These are phyloP conservation scores for Curvularia eragrostidis DNA, from an alignment of 2,329 filamentous ascomycete genomes.

Conservation along the genomic window DNA sequence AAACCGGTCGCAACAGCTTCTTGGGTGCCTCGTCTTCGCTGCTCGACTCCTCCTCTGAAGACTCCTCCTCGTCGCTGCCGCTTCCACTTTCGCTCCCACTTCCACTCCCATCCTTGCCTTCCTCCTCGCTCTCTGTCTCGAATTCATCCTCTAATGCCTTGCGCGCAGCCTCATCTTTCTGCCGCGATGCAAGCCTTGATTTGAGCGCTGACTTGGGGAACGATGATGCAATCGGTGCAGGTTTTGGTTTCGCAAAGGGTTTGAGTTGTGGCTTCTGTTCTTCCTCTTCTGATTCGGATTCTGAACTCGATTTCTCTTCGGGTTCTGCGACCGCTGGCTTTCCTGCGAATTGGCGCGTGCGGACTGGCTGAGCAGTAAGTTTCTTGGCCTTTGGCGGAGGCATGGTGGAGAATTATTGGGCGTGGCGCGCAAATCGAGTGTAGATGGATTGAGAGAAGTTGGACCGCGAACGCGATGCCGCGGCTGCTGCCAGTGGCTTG, in stretches of 20 bases:
- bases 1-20: conserved; percentile 69
- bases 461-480: conserved; percentile 10
- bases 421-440: conserved; percentile 1
- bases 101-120: conserved; percentile 32
- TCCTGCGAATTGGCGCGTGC: conserved; percentile 82
- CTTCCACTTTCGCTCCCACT: conserved; percentile 26
- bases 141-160: conserved; percentile 62
- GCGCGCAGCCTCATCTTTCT: conserved; percentile 39
- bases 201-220: conserved; percentile 55
- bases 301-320: conserved; percentile 51
- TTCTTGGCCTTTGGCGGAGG: conserved; percentile 68
- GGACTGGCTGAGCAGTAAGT: conserved; percentile 90
- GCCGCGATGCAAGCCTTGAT: conserved; percentile 52
- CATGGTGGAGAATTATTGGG: conserved; percentile 41
- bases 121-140: conserved; percentile 60
- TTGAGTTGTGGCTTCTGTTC: conserved; percentile 58
- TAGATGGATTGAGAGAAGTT: conserved; percentile 4
- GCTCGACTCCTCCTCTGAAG: conserved; percentile 60
- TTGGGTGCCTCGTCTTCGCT: conserved; percentile 65
- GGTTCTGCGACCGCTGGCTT: conserved; percentile 65
- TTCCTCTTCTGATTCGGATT: conserved; percentile 60
- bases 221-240: conserved; percentile 54
- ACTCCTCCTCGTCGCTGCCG: conserved; percentile 41
- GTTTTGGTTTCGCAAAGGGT: conserved; percentile 42
- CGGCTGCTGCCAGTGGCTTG: conserved; percentile 19